phyloP scores from a whole-genome alignment of 306 rosid species.

The peach (Prunus persica) region Prunus_persica_NCBIv2 NC_034009.1:12284501-12285000 shows the following conservation, averaged over 20 bases:
- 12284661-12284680: constrained; percentile 51
- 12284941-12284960: constrained; percentile 30
- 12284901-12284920: constrained; percentile 54
- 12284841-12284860: constrained; percentile 23
- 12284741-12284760: constrained; percentile 52
- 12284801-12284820: constrained; percentile 51
- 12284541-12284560: constrained; percentile 27
- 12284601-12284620: constrained; percentile 24
- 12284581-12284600: constrained; percentile 35
- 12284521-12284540: constrained; percentile 72
- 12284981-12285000: neutral
- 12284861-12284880: constrained; percentile 4
- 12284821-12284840: constrained; percentile 54
- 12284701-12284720: constrained; percentile 69
- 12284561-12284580: constrained; percentile 47
- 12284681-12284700: constrained; percentile 62
- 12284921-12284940: constrained; percentile 27
- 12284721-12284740: constrained; percentile 78
- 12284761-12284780: constrained; percentile 41
- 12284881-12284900: constrained; percentile 43
- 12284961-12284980: constrained; percentile 33
- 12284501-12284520: constrained; percentile 75
- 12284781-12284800: constrained; percentile 34
- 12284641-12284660: constrained; percentile 24
- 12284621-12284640: constrained; percentile 40